phyloP scores from a whole-genome alignment of 1,139 yeast genomes.

The Hansenula sp. region DNA sequence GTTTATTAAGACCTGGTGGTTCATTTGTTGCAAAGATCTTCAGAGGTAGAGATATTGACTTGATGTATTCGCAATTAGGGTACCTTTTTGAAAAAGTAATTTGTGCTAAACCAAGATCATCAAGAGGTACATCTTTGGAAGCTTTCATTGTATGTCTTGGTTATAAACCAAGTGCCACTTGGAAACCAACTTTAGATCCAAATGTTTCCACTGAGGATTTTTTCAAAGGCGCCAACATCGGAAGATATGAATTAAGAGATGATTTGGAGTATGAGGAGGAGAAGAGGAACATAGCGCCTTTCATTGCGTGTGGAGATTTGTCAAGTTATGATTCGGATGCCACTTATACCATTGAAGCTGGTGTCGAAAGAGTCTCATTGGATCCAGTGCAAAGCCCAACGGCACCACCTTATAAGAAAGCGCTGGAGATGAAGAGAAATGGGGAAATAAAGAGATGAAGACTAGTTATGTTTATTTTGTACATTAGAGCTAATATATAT shows the following conservation, averaged over 20 bases:
- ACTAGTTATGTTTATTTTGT: not conserved
- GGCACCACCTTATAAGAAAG: constrained; percentile 93
- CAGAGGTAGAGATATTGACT: constrained; percentile 91
- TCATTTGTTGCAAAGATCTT: constrained; percentile 93
- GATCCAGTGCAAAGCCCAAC: constrained; percentile 95
- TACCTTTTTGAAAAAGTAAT: constrained; percentile 78
- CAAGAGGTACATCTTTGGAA: constrained; percentile 90
- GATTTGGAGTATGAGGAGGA: constrained; percentile 45
- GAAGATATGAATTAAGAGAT: constrained; percentile 40
- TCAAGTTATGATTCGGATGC: constrained; percentile 91
- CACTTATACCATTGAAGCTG: constrained; percentile 65
- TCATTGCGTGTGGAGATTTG: constrained; percentile 91
- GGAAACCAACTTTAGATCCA: constrained; percentile 66
- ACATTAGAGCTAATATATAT: too few relatives aligned
- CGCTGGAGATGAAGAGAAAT: constrained; percentile 79
- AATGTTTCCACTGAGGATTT: constrained; percentile 75
- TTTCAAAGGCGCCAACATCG: constrained; percentile 63
- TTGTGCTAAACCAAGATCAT: constrained; percentile 94
- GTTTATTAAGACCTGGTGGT: constrained; percentile 85
- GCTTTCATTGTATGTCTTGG: constrained; percentile 92
- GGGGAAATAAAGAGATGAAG: constrained; percentile 40
- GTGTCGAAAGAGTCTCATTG: constrained; percentile 40
- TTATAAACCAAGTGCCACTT: constrained; percentile 73
- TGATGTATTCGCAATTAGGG: constrained; percentile 85
- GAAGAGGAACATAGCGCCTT: constrained; percentile 75